phyloP scores from a whole-genome alignment of 768 basidiomycete genomes.

The Hypholoma sublateritium region DNA sequence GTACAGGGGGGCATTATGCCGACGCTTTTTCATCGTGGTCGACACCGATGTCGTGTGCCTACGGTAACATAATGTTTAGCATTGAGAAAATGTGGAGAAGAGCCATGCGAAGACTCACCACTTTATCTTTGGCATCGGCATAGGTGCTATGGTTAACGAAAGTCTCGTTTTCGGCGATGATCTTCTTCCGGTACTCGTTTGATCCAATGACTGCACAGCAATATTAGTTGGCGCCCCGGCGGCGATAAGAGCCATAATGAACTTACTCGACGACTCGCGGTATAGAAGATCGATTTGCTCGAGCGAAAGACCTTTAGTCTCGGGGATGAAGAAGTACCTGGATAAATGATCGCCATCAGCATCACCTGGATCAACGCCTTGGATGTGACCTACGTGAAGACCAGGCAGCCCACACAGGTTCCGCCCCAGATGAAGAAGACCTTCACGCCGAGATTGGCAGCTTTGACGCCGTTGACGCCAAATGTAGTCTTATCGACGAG shows the following conservation, averaged over 20 bases:
- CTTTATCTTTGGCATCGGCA: constrained; percentile 12
- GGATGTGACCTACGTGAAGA: constrained; percentile 62
- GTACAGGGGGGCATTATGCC: neutral
- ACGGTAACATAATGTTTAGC: neutral
- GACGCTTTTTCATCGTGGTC: neutral
- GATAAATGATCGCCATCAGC: neutral
- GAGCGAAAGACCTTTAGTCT: constrained; percentile 74
- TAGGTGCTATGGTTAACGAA: constrained; percentile 17
- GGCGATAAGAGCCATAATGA: neutral
- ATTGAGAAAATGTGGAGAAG: neutral
- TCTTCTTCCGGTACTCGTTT: constrained; percentile 3
- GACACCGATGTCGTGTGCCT: neutral
- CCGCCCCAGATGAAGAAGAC: constrained; percentile 84
- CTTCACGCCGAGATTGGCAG: constrained; percentile 55
- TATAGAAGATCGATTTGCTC: constrained; percentile 82
- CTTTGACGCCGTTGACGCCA: constrained; percentile 22
- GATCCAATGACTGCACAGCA: constrained; percentile 23
- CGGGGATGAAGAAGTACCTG: constrained; percentile 20
- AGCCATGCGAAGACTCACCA: neutral
- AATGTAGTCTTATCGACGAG: constrained; percentile 42
- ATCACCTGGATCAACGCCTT: neutral
- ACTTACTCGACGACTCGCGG: constrained; percentile 46
- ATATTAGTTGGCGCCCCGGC: neutral
- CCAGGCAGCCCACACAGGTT: constrained; percentile 62
- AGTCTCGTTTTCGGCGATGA: constrained; percentile 15